Evolutionary conservation across 352 stramenopile species (phyloP).

Genomic region (Phytophthora meadii): DNA sequence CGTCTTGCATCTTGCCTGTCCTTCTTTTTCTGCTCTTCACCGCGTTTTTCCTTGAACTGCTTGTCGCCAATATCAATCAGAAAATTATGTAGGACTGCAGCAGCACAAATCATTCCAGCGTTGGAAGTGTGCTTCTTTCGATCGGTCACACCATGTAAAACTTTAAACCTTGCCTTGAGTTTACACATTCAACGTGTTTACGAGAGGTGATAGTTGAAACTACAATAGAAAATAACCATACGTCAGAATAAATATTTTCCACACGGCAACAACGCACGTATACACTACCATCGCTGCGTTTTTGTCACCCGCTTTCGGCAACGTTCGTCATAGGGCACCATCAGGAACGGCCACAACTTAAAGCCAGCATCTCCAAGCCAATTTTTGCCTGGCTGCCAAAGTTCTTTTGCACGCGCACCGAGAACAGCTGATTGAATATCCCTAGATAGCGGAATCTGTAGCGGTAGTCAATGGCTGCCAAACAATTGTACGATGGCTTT

Average conservation of each 20-base stretch:
- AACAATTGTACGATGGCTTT: conserved; percentile 17
- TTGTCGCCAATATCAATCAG: too few species aligned
- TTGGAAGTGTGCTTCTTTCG: neutral
- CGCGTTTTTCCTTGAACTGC: too few species aligned
- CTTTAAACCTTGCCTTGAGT: conserved; percentile 3
- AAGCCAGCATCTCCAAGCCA: conserved; percentile 17
- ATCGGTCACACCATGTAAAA: conserved; percentile 1
- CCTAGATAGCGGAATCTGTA: conserved; percentile 21
- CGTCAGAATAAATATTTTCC: neutral
- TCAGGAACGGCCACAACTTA: conserved; percentile 22
- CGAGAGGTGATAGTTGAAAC: conserved; percentile 15
- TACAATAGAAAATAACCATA: neutral
- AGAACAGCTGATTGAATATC: conserved; percentile 19
- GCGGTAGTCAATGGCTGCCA: conserved; percentile 14
- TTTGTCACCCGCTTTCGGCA: neutral
- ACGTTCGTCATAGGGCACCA: conserved; percentile 13
- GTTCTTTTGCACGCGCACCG: neutral
- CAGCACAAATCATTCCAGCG: conserved; percentile 6
- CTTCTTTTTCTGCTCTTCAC: too few species aligned
- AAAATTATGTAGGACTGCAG: neutral
- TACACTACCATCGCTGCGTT: neutral
- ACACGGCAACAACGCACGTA: too few species aligned
- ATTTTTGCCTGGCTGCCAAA: conserved; percentile 14
- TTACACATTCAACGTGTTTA: neutral
- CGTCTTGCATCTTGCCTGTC: too few species aligned